Evolutionary conservation across 345 rosid genomes (phyloP).

Genomic region (Eutrema japonicum): DNA sequence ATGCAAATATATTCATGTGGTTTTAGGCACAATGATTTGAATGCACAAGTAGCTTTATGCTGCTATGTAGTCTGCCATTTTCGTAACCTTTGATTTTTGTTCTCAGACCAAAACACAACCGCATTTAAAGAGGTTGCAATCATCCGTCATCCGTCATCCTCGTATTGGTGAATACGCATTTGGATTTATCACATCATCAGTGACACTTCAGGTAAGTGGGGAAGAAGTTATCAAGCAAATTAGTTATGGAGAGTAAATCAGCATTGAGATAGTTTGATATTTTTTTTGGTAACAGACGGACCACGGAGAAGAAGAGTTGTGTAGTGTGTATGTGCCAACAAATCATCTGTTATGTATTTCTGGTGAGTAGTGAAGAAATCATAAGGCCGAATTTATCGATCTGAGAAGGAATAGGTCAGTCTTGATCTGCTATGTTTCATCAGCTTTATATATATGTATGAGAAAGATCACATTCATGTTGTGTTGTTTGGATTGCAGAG

Average conservation of each 20-base stretch:
- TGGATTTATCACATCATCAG: slow-evolving; percentile 82
- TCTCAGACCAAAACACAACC: slow-evolving; percentile 73
- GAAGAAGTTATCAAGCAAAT: slow-evolving; percentile 4
- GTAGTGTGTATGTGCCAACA: slow-evolving; percentile 88
- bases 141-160: slow-evolving; percentile 91
- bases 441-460: background rate
- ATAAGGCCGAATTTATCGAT: slow-evolving; percentile 84
- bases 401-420: slow-evolving; percentile 89
- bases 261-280: background rate
- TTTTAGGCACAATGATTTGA: background rate
- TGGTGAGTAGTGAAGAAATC: slow-evolving; percentile 77
- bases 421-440: slow-evolving; percentile 10
- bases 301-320: slow-evolving; percentile 76
- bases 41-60: background rate
- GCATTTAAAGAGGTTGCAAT: slow-evolving; percentile 91
- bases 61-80: slow-evolving; percentile 15
- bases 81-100: background rate
- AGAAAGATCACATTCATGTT: background rate
- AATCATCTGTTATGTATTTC: slow-evolving; percentile 85
- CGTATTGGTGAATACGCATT: slow-evolving; percentile 89
- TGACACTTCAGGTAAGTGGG: slow-evolving; percentile 68
- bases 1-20: background rate
- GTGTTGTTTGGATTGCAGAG: slow-evolving; percentile 52
- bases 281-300: slow-evolving; percentile 54
- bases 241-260: background rate